These are phyloP conservation scores for Lagenidium sp. DNA, from an alignment of 352 stramenopile species.

Conservation along the genomic window DNA sequence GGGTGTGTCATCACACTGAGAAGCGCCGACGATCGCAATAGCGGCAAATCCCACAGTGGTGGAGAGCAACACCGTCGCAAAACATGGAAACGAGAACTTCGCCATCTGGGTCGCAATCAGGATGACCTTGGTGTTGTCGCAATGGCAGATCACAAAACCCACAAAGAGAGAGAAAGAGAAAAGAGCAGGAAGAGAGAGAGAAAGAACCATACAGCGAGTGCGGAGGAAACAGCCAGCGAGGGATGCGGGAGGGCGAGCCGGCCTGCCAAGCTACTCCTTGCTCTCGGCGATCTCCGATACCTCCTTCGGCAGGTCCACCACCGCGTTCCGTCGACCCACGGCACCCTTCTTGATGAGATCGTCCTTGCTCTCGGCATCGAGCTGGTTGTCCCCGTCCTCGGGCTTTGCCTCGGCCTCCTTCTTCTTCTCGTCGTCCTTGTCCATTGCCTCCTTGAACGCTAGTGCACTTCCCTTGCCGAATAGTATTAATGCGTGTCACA, in stretches of 20 bases:
- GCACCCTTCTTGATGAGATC: constrained; percentile 20
- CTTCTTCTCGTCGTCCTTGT: constrained; percentile 17
- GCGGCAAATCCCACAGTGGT: too few relatives aligned
- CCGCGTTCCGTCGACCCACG: constrained; percentile 18
- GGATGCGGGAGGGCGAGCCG: background rate
- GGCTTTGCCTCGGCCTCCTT: constrained; percentile 8
- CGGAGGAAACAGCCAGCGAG: background rate
- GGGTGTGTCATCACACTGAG: too few relatives aligned
- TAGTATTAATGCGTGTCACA: too few relatives aligned
- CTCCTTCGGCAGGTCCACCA: constrained; percentile 17
- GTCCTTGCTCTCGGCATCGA: constrained; percentile 16
- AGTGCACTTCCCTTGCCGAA: too few relatives aligned
- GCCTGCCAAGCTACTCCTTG: constrained; percentile 6
- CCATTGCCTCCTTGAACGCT: too few relatives aligned
- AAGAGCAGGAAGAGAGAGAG: background rate
- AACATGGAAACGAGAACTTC: too few relatives aligned
- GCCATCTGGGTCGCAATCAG: too few relatives aligned
- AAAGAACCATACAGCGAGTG: background rate
- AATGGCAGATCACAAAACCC: too few relatives aligned
- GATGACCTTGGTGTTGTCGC: too few relatives aligned
- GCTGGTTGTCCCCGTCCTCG: constrained; percentile 13
- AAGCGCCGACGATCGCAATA: too few relatives aligned
- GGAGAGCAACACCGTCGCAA: too few relatives aligned
- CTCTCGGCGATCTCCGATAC: constrained; percentile 4
- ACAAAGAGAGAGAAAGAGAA: background rate